Evolutionary conservation across 2,329 filamentous ascomycete genomes (phyloP), one percentile per base, ranked within the genome.

Genomic region (Paradendryphiella salina): DNA sequence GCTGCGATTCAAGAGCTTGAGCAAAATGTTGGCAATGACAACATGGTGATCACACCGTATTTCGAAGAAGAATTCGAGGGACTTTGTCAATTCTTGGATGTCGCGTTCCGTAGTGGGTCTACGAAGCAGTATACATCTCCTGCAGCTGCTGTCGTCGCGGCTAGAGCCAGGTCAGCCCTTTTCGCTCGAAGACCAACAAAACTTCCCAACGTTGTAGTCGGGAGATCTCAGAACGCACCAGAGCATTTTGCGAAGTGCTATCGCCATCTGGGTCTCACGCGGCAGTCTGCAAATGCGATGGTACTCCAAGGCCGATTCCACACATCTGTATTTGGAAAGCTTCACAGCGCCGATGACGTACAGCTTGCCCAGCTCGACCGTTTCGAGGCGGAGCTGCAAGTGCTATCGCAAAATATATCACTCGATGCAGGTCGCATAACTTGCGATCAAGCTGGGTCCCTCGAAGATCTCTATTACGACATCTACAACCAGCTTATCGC

Each of bases 301-400:
- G 64, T 56, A 15, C 56, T 73, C 3, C 49, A 63, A 33, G 60
- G 58, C 13, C 56, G 57, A n/a, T 69, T 72, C 35, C 69, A 73
- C 37, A 59, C 57, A 8, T 56, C 65, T 2, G 48, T 69, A 37
- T 51, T 73, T n/a, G 50, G 55, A 1, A 67, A 68, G 31, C 44
- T 73, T n/a, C 53, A 53, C 21, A 42, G 48, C 20, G 61, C 68
- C 1, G 63, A 72, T 35, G 65, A 74, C 40, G 74, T 77, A 3
- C 65, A 68, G 18, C 61, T 79, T 7, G 58, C 61, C 21, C 67
- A 73, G 47, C 63, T 79, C 18, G 68, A 73, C 37, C 67, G 76
- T 11, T 73, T 79, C 33, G 68, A 74, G 40, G 56, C 62, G 1
- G 77, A 79, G 52, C 53, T 75, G 10, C 59, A 71, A 4, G 61